Evolutionary conservation across 768 basidiomycete genomes (phyloP), one percentile per base, ranked within the genome.

Genomic region (Lyophyllum shimeji): DNA sequence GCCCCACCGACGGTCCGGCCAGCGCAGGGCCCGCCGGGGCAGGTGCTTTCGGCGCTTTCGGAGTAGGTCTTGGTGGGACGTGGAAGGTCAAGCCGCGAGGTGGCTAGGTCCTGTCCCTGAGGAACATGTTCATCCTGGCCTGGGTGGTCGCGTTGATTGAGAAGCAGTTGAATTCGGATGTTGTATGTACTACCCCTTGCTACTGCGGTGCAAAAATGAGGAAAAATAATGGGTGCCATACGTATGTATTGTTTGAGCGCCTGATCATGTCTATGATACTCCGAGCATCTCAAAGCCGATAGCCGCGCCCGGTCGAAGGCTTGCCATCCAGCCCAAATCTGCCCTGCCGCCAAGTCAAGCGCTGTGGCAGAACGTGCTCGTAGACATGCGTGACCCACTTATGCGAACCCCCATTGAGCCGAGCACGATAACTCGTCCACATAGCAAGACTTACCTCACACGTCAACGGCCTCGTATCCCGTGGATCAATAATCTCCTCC

Each of bases 401-500:
- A 12, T 44, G 55, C 7, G n/a, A 25, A 50, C 13, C 3, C 8
- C 20, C 21, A 5, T 11, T 45, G 46, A 42, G 53, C 29, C 44
- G 20, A 1, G 23, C 2, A 37, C 20, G n/a, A 23, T 12, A 37
- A 18, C 15, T 53, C 25, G 46, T 27, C 9, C 24, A 46, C n/a
- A 47, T 15, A 51, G 52, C 3, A 40, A 49, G 48, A 59, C 69
- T n/a, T 49, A 76, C 75, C 64, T 74, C 71, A 53, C 74, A 76
- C 24, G 59, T 71, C 50, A 74, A 43, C 2, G 66, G 65, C 31
- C 75, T 66, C 1, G 75, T 76, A 65, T 74, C 71, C 49, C 72
- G 63, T 3, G 74, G 74, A 58, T 76, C 75, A 46, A 75, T 74
- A 24, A 76, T 74, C 59, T 76, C 75, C 53, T 76, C 73, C 5